Evolutionary conservation across 2,329 filamentous ascomycete genomes (phyloP).

Genomic region (Leptographium wingfieldii): DNA sequence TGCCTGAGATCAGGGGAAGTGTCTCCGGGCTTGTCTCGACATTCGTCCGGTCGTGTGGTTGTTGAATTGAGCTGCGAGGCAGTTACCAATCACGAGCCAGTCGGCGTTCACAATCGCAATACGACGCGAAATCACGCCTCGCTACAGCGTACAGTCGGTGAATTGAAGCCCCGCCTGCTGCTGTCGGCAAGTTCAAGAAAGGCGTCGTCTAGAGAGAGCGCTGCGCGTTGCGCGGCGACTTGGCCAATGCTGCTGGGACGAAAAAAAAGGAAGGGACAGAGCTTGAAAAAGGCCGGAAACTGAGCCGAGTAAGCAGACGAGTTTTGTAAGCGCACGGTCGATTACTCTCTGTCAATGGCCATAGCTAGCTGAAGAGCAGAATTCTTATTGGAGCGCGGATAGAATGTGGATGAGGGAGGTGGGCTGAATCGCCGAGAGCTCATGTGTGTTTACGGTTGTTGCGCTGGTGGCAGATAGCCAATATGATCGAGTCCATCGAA

Average conservation of each 20-base stretch:
- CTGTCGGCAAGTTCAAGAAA: neutral
- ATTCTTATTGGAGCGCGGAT: neutral
- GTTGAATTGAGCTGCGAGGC: neutral
- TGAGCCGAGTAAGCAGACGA: neutral
- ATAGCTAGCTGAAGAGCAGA: neutral
- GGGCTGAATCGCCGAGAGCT: neutral
- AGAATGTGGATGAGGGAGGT: neutral
- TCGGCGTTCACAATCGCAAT: neutral
- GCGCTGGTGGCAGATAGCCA: neutral
- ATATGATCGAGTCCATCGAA: neutral
- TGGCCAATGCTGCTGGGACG: neutral
- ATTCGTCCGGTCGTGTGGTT: neutral
- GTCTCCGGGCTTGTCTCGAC: neutral
- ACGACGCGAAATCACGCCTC: neutral
- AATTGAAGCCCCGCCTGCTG: neutral
- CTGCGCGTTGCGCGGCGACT: neutral
- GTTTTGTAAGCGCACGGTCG: neutral
- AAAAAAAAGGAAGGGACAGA: neutral
- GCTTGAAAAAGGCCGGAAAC: neutral
- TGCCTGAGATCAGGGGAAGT: slow-evolving; percentile 14
- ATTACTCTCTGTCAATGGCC: neutral
- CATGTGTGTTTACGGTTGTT: neutral
- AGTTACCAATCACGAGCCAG: neutral
- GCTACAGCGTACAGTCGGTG: neutral
- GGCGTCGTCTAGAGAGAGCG: neutral